Evolutionary conservation across 352 stramenopile species (phyloP), one percentile per base, ranked within the genome.

Genomic region (Phytophthora idaei): DNA sequence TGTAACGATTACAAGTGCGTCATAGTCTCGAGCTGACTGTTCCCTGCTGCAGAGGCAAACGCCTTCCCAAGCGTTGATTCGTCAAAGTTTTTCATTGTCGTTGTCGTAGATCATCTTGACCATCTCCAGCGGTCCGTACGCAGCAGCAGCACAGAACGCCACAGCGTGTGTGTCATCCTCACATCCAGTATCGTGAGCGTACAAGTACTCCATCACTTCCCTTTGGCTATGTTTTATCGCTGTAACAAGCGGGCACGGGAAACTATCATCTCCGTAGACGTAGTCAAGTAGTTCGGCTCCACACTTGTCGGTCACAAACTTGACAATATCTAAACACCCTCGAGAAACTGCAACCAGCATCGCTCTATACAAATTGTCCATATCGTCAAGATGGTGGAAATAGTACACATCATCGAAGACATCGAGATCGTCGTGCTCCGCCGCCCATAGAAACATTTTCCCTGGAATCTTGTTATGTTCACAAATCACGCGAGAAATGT

Each of bases 271-370:
- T 3, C 21, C 31, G 0, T 53, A n/a, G 10, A 25, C 44, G 9
- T 28, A 45, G 27, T 62, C 42, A 25, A 62, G 55, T 12, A 62
- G 21, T 9, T 54, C 42, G 5, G 11, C 15, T 2, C 42, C 29
- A 15, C 55, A 27, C 2, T 44, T 17, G 4, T 62, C 55, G 11
- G 46, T 21, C 15, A 62, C 15, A n/a, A 47, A 45, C 31, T 45
- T n/a, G 55, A 62, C 44, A 9, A 63, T 55, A 11, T 48, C 44
- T 6, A 61, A 37, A 53, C 32, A 39, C 27, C 55, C 55, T 21
- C 31, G 44, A 39, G 12, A 17, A 28, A 36, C 34, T 5, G 44
- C 56, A 41, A 39, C 17, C 4, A 44, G 5, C 56, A 55, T 41
- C 34, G 45, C 56, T 39, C 15, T 15, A n/a, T 39, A 47, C 12